A percentile compares a stretch with the other conserved stretches of the same genome.
Evolutionary conservation across 345 rosid genomes (phyloP).

Genomic region (Gossypium thurberi): DNA sequence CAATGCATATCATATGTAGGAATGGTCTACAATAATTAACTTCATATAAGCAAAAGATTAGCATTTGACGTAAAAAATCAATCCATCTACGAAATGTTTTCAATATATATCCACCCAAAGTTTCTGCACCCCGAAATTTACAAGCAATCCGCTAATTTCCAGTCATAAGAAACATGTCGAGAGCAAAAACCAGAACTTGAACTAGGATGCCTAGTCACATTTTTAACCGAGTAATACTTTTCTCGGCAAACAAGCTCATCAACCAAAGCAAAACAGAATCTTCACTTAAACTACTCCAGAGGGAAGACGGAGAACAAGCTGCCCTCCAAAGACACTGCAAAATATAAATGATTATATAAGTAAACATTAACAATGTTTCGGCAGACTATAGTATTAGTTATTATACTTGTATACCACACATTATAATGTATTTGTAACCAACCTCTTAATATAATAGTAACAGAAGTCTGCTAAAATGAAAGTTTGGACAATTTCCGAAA

Average conservation of each 20-base stretch:
- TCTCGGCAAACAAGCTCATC: constrained; percentile 10
- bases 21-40: not conserved
- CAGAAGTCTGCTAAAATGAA: constrained; percentile 99
- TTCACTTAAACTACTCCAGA: constrained; percentile 80
- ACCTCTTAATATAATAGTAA: constrained; percentile 94
- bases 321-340: constrained; percentile 97
- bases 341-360: not conserved
- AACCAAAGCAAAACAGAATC: constrained; percentile 3
- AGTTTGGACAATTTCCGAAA: constrained; percentile 96
- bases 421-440: not conserved
- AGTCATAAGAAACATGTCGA: constrained; percentile 7
- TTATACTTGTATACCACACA: not conserved
- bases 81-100: not conserved
- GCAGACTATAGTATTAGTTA: not conserved
- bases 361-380: not conserved
- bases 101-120: constrained; percentile 26
- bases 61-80: not conserved
- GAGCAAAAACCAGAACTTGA: constrained; percentile 12
- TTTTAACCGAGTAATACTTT: not conserved
- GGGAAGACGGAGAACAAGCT: constrained; percentile 94
- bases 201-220: constrained; percentile 11
- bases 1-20: not conserved
- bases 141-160: constrained; percentile 26
- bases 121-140: constrained; percentile 27
- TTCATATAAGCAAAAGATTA: not conserved